Conservation (phyloP, 352 stramenopile species). For the Peronospora tabacina region DNA sequence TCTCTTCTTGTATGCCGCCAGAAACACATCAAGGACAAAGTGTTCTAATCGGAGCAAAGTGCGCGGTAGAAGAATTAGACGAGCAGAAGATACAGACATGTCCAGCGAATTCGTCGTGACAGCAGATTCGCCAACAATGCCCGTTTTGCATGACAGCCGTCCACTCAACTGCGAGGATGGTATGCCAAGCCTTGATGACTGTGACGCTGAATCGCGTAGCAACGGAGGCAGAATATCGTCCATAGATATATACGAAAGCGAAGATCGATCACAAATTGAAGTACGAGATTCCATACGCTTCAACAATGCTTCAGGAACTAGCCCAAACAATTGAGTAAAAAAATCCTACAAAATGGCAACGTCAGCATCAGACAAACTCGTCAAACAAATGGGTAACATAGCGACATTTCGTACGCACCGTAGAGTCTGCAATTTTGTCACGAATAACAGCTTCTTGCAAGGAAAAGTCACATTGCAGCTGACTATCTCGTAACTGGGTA, state of each 20-base stretch:
- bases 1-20: slow-evolving; percentile 36
- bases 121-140: slow-evolving; percentile 6
- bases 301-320: slow-evolving; percentile 23
- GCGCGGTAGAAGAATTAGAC: slow-evolving; percentile 43
- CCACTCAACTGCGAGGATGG: slow-evolving; percentile 29
- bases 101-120: slow-evolving; percentile 24
- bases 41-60: slow-evolving; percentile 50
- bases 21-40: slow-evolving; percentile 43
- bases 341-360: slow-evolving; percentile 28
- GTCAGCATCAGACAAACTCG: slow-evolving; percentile 5
- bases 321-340: slow-evolving; percentile 33
- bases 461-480: slow-evolving; percentile 38
- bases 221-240: slow-evolving; percentile 16
- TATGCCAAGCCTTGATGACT: slow-evolving; percentile 17
- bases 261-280: slow-evolving; percentile 24
- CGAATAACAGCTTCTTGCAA: slow-evolving; percentile 32
- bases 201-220: slow-evolving; percentile 12
- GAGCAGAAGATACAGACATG: slow-evolving; percentile 35
- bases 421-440: slow-evolving; percentile 43
- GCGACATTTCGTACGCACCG: slow-evolving; percentile 23
- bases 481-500: background rate
- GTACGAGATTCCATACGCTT: slow-evolving; percentile 21
- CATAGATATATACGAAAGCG: slow-evolving; percentile 22
- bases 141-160: slow-evolving; percentile 14
- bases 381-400: slow-evolving; percentile 1